Conservation (phyloP, 257 asterid genomes). For the Dorcoceras hygrometricum region DNA sequence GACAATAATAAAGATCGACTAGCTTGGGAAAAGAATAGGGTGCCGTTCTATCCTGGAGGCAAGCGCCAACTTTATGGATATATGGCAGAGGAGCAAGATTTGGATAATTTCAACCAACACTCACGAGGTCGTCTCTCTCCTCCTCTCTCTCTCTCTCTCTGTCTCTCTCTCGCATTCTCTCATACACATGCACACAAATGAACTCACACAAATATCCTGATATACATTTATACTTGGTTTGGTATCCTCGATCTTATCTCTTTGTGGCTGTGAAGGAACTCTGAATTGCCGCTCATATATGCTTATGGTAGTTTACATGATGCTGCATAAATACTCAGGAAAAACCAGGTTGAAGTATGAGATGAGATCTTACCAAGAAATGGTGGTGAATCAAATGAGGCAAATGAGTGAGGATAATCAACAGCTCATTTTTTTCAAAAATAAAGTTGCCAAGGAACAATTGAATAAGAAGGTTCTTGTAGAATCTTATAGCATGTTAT, state of each 20-base stretch:
- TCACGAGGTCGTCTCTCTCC: conserved; percentile 37
- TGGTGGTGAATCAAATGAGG: conserved; percentile 51
- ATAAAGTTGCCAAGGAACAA: conserved; percentile 45
- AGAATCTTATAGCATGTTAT: conserved; percentile 31
- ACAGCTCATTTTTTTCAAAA: conserved; percentile 43
- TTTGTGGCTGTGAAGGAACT: background rate
- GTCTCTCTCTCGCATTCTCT: no score
- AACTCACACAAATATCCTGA: background rate
- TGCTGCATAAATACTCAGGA: conserved; percentile 33
- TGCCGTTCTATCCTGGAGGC: conserved; percentile 39
- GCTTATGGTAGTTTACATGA: conserved; percentile 15
- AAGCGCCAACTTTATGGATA: conserved; percentile 49
- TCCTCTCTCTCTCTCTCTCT: no score
- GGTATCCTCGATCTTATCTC: background rate
- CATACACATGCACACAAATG: background rate
- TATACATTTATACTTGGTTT: no score
- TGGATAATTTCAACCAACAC: conserved; percentile 52
- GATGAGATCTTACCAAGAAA: conserved; percentile 48
- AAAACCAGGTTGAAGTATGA: conserved; percentile 63
- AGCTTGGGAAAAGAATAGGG: conserved; percentile 42
- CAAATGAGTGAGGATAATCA: conserved; percentile 78
- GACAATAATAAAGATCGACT: conserved; percentile 39
- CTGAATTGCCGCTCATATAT: background rate
- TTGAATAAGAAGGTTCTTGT: conserved; percentile 46
- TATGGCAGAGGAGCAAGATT: conserved; percentile 45